Percentiles rank a stretch among this genome's conserved stretches.
Evolutionary conservation across 805 yeast species (phyloP).

Genomic region (Saturnispora halmiae): DNA sequence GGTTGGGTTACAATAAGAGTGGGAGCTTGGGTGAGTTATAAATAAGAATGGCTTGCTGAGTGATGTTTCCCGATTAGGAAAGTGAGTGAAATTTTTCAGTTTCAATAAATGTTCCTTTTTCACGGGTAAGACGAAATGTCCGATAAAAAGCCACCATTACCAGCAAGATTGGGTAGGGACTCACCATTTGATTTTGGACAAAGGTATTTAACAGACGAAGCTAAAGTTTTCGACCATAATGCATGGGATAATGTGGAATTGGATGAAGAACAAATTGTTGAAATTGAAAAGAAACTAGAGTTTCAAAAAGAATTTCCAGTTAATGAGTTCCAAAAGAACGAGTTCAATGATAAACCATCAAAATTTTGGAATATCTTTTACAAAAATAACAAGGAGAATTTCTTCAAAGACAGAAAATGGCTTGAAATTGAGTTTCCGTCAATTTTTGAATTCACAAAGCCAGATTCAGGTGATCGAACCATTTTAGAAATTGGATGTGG

Average conservation of each 20-base stretch:
- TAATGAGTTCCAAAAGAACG: constrained; percentile 69
- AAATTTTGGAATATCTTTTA: constrained; percentile 94
- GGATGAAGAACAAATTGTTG: constrained; percentile 75
- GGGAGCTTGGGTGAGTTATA: no score
- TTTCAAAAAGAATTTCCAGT: constrained; percentile 79
- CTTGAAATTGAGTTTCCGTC: constrained; percentile 87
- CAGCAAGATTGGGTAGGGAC: constrained; percentile 69
- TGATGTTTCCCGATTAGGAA: constrained; percentile 9
- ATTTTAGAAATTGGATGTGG: constrained; percentile 96
- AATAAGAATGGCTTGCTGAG: constrained; percentile 11
- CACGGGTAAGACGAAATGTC: background rate
- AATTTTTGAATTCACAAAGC: constrained; percentile 67
- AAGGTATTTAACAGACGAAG: constrained; percentile 57
- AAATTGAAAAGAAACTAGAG: constrained; percentile 48
- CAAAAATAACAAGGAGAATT: constrained; percentile 81
- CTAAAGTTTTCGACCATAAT: constrained; percentile 84
- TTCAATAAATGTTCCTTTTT: background rate
- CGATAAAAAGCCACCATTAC: constrained; percentile 35
- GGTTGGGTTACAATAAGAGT: no score
- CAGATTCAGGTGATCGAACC: constrained; percentile 58
- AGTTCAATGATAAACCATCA: constrained; percentile 80
- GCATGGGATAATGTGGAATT: constrained; percentile 98
- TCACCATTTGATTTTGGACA: constrained; percentile 90
- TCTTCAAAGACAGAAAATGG: constrained; percentile 96
- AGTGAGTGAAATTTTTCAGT: constrained; percentile 1